Conservation (phyloP, 192 early-diverging fungal species). For the Dissophora globulifera region DNA sequence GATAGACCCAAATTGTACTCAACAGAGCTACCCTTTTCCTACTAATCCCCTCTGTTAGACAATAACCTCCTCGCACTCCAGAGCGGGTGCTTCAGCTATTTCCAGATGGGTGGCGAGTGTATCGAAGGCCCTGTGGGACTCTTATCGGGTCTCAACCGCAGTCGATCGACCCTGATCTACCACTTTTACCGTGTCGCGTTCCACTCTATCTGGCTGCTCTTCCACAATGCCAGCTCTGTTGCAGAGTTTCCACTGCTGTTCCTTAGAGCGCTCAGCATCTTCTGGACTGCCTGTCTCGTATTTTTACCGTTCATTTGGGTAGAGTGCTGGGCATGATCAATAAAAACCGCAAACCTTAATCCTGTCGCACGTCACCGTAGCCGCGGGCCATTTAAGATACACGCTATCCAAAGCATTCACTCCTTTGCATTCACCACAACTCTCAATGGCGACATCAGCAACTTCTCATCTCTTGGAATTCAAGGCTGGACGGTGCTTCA, state of each 20-base stretch:
- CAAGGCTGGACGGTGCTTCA: constrained; percentile 76
- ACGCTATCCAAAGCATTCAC: too few relatives aligned
- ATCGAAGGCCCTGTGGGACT: constrained; percentile 83
- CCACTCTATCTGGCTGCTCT: constrained; percentile 64
- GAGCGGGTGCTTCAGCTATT: constrained; percentile 88
- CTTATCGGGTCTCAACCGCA: constrained; percentile 75
- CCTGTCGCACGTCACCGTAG: too few relatives aligned
- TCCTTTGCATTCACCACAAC: too few relatives aligned
- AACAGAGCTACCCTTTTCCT: too few relatives aligned
- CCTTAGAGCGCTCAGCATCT: constrained; percentile 51
- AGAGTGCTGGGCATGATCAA: constrained; percentile 29
- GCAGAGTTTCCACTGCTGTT: constrained; percentile 54
- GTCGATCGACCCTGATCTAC: constrained; percentile 76
- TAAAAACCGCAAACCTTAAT: too few relatives aligned
- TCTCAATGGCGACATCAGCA: constrained; percentile 25
- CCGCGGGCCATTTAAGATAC: too few relatives aligned
- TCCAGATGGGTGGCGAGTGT: constrained; percentile 82
- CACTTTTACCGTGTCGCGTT: constrained; percentile 94
- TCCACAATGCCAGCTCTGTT: constrained; percentile 55
- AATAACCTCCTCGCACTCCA: constrained; percentile 75
- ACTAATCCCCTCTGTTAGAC: too few relatives aligned
- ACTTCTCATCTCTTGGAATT: constrained; percentile 63
- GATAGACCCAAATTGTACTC: too few relatives aligned
- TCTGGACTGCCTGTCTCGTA: constrained; percentile 52
- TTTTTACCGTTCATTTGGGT: constrained; percentile 59